phyloP scores from a whole-genome alignment of 2,329 filamentous ascomycete genomes.

The Periconia digitata region DNA sequence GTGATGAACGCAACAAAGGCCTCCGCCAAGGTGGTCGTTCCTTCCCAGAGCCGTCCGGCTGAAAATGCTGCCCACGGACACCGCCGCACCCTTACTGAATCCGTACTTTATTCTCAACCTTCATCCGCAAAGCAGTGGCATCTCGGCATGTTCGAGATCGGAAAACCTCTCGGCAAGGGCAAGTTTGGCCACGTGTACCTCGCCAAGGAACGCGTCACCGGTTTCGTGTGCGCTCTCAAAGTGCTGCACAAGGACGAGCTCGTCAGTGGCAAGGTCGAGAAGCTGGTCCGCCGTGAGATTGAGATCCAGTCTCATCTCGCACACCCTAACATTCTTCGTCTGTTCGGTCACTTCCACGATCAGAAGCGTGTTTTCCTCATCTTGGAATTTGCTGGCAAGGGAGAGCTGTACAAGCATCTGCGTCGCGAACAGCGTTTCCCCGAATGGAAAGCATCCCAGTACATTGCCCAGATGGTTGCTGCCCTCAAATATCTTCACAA shows the following conservation, averaged over 20 bases:
- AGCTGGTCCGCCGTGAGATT: conserved; percentile 83
- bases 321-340: conserved; percentile 80
- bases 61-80: conserved; percentile 20
- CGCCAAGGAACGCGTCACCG: conserved; percentile 74
- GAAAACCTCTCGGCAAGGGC: conserved; percentile 80
- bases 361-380: conserved; percentile 86
- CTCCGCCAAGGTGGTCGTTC: conserved; percentile 64
- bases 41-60: conserved; percentile 59
- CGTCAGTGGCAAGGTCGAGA: conserved; percentile 78
- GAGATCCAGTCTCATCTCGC: conserved; percentile 87
- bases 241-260: conserved; percentile 84
- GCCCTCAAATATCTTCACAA: conserved; percentile 88
- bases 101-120: conserved; percentile 46
- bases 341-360: conserved; percentile 89
- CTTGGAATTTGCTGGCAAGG: conserved; percentile 81
- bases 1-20: conserved; percentile 66
- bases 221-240: conserved; percentile 85
- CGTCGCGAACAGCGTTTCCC: conserved; percentile 77
- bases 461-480: conserved; percentile 87
- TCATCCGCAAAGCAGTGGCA: conserved; percentile 64
- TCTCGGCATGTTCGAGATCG: conserved; percentile 92
- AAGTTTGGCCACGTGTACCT: conserved; percentile 88
- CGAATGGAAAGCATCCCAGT: conserved; percentile 84
- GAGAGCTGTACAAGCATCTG: conserved; percentile 86
- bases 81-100: conserved; percentile 50